Percentiles rank a stretch among this genome's conserved stretches.
phyloP scores from a whole-genome alignment of 108 stramenopile genomes.

The Nitzschia palea region DNA sequence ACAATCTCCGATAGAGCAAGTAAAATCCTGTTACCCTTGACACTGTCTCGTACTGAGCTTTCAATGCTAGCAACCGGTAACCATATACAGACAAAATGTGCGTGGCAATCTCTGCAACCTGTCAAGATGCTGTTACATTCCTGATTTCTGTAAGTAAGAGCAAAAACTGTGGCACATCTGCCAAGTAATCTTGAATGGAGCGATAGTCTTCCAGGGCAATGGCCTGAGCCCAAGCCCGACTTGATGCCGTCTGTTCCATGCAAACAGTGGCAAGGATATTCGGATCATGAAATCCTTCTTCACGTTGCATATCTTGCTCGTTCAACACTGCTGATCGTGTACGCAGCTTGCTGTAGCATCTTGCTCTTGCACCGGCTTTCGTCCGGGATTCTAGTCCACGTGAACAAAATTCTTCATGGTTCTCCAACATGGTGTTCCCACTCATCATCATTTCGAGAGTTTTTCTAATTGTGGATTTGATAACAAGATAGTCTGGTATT shows the following conservation, averaged over 20 bases:
- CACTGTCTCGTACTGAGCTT: too few relatives aligned
- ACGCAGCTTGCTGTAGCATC: constrained; percentile 13
- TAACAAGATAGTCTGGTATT: constrained; percentile 12
- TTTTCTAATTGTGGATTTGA: constrained; percentile 3
- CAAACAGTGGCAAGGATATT: constrained; percentile 30
- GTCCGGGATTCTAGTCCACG: constrained; percentile 32
- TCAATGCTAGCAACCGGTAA: too few relatives aligned
- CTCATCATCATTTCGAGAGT: constrained; percentile 27
- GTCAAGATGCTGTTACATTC: too few relatives aligned
- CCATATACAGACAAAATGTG: too few relatives aligned
- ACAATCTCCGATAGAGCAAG: too few relatives aligned
- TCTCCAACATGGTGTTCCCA: constrained; percentile 3
- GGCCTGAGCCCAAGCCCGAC: constrained; percentile 11
- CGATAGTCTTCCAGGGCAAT: background rate
- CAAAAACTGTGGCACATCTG: too few relatives aligned
- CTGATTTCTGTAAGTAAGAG: too few relatives aligned
- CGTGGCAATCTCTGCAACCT: too few relatives aligned
- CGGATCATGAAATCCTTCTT: constrained; percentile 29
- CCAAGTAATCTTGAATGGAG: constrained; percentile 4
- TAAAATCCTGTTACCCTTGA: too few relatives aligned
- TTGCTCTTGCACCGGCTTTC: constrained; percentile 8
- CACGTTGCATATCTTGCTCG: constrained; percentile 36
- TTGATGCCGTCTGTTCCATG: constrained; percentile 15
- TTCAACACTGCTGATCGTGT: constrained; percentile 30
- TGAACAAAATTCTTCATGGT: constrained; percentile 1